Base-by-base conservation (phyloP, 1,284 basidiomycete genomes). In the Hymenochaete sp. region DNA sequence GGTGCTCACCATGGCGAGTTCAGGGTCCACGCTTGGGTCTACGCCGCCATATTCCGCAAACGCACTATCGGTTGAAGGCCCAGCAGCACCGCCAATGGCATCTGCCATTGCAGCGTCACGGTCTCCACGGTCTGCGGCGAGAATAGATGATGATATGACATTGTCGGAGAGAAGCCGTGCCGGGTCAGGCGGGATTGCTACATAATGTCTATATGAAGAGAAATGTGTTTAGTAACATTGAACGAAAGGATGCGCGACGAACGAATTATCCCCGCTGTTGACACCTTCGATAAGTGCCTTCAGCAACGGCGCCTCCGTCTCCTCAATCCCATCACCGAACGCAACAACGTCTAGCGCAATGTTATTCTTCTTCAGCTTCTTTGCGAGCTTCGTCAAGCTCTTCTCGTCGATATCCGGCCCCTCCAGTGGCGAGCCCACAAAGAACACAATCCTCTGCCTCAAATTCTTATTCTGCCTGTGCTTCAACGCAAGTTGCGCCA, bases 321-420 rank as follows among this genome's bases (percentile, higher is more conserved):
- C 75, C 57, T 83, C 81, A 42, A 84, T 77, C 4, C 76, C 79
- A 53, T 82, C 79, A 0, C 84, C 79, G 55, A 82, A 98, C 13
- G 77, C 81, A 31, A 98, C 71, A 48, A 98, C 73, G 65, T 99
- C 95, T 10, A 98, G 77, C 0, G 93, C 88, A 32, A 99, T 92
- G 58, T 98, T 98, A 66, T 98, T 98, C 82, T 99, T 99, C 73
- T 97, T 96, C 55, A 99, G 73, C 64, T 92, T 95, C 72, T 95
- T 97, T 18, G 93, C 95, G 13, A 99, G 77, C 62, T 80, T 82
- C 55, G 88, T 70, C 72, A 95, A 79, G 49, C 72, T 73, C 56
- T 83, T 80, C 59, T 88, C 82, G 51, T 87, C 79, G 5, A 76
- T 72, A 6, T 72, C 76, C 18, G 67, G 59, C n/a, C 73, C 77